Evolutionary conservation across 805 yeast species (phyloP), one percentile per base, ranked within the genome.

Genomic region (Schwanniomyces polymorphus): DNA sequence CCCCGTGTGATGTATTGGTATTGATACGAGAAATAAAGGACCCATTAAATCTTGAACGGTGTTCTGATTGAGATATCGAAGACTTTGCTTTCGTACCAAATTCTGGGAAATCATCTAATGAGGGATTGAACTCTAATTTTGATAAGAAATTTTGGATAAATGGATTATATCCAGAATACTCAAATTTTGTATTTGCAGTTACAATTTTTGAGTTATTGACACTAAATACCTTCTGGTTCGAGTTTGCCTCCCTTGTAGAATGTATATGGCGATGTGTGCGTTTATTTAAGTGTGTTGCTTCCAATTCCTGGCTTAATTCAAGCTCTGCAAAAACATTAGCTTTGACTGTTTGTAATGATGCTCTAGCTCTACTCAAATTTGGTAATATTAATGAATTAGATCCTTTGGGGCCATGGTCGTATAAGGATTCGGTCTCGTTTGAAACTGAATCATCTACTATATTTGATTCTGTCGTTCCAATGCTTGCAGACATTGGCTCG

Each of bases 121-220:
- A 68, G 0, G 90, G 87, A 33, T 78, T 82, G 45, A 84, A 74
- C 16, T 71, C 71, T 17, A 84, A 70, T 12, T 72, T 74, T 9
- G 72, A 68, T 43, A 91, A 69, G 56, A 78, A 85, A 37, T 77
- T 75, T 43, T 78, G 57, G 27, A 91, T 81, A 49, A 80, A 82
- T 1, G 84, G 84, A 56, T 86, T 85, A 23, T 70, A 66, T 0
- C 96, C 97, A 2, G 70, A 74, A 59, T 89, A 90, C 55, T 85
- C 85, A 56, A 81, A 83, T 34, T 66, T 67, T 16, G 79, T 61
- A 14, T 66, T 63, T 1, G 68, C 60, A 2, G 72, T 61, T 14
- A 68, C 58, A 31, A 64, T 63, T 45, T 58, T 67, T 10, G 66
- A 63, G 31, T 61, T 56, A 44, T 57, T 65, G 14, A 67, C 60